Evolutionary conservation across 2,329 filamentous ascomycete species (phyloP).

Genomic region (Pleoardoris graminearum): DNA sequence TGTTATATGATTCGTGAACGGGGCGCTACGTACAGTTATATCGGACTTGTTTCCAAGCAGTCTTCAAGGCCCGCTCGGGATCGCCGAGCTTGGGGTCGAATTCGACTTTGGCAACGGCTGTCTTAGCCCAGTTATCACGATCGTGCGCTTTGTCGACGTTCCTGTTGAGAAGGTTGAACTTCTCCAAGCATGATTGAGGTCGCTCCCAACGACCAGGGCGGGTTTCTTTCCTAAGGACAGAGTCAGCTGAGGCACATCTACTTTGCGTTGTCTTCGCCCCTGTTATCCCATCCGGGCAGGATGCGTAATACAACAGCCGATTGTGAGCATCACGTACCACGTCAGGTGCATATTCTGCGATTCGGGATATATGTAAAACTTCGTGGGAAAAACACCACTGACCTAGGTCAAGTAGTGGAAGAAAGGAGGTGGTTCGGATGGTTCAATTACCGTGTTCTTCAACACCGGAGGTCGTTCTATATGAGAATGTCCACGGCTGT

Average conservation of each 20-base stretch:
- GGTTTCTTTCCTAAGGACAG: conserved; percentile 20
- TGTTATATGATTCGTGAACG: too few relatives aligned
- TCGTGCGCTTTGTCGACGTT: conserved; percentile 31
- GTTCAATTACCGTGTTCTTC: not conserved
- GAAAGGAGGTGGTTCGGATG: too few relatives aligned
- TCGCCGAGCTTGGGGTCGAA: conserved; percentile 25
- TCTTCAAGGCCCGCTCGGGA: conserved; percentile 20
- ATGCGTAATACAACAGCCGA: too few relatives aligned
- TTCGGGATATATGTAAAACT: too few relatives aligned
- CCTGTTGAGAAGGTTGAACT: conserved; percentile 26
- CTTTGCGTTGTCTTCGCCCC: not conserved
- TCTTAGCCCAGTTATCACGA: conserved; percentile 32
- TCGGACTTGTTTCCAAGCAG: conserved; percentile 33
- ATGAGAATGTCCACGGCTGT: too few relatives aligned
- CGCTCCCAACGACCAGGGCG: conserved; percentile 32
- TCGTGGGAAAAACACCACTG: too few relatives aligned
- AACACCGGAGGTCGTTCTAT: not conserved
- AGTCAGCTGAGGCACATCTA: not conserved
- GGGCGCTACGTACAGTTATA: too few relatives aligned
- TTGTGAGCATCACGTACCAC: conserved; percentile 4
- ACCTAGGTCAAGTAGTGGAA: too few relatives aligned
- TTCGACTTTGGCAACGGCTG: conserved; percentile 27
- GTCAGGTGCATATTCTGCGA: conserved; percentile 4
- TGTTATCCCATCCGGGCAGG: too few relatives aligned
- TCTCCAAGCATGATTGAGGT: conserved; percentile 27